Evolutionary conservation across 306 rosid species (phyloP).

Genomic region (Notholithocarpus densiflorus): DNA sequence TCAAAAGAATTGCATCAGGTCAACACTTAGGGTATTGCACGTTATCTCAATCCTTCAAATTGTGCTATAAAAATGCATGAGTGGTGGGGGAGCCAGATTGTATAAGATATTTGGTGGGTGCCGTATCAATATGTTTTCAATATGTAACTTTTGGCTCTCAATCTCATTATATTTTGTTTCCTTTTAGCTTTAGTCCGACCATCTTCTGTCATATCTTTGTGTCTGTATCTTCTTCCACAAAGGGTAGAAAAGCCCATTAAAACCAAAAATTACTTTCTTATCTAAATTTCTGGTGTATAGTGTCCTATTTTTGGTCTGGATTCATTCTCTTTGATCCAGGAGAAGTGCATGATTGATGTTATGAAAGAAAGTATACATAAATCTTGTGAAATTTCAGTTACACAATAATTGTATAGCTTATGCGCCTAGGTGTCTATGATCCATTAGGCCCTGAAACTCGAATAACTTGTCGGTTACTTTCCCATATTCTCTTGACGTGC

Average conservation of each 20-base stretch:
- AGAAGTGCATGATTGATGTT: conserved; percentile 13
- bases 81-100: not conserved
- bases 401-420: conserved; percentile 14
- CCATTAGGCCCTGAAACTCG: not conserved
- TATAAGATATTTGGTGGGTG: too few relatives aligned
- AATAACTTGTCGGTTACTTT: not conserved
- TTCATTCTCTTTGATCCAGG: conserved; percentile 21
- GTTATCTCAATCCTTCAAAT: not conserved
- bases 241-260: not conserved
- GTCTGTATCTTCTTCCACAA: not conserved
- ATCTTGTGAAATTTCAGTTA: not conserved
- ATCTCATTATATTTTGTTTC: not conserved
- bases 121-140: not conserved
- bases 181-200: not conserved
- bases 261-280: not conserved
- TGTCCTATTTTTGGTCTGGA: conserved; percentile 30
- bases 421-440: not conserved
- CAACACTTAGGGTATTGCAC: too few relatives aligned
- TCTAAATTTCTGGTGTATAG: conserved; percentile 13
- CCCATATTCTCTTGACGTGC: not conserved
- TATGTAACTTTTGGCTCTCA: not conserved
- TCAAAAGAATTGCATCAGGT: too few relatives aligned
- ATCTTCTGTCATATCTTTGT: not conserved
- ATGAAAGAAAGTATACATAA: not conserved
- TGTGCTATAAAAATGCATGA: conserved; percentile 3